Evolutionary conservation across 768 basidiomycete species (phyloP), one percentile per base, ranked within the genome.

Genomic region (Gymnopilus dilepis): DNA sequence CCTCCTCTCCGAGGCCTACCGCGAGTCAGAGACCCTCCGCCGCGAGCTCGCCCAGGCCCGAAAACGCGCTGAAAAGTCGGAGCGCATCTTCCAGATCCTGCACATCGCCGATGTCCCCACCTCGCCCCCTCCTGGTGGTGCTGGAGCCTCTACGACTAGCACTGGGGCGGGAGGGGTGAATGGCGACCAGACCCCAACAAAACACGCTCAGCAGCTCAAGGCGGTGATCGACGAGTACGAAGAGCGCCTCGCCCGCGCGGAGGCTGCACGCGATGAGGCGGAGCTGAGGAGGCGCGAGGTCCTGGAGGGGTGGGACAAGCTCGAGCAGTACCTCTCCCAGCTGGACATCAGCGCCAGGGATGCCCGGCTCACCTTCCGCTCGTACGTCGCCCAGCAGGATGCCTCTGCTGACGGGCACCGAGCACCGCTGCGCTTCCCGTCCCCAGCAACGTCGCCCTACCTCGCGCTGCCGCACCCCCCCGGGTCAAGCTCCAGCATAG

Each of bases 61-160:
- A 31, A 80, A 78, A 56, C 80, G 86, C 45, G 82, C 83, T 0
- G 87, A 87, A 42, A 80, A 83, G 63, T 79, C 83, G 0, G 89
- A 89, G 53, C 77, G 82, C 0, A 73, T 77, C 43, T 38, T 63
- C 31, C 56, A 70, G 9, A 65, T 73, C 1, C 63, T 76, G 38
- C 67, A 68, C 19, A 63, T 60, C 22, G 62, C 70, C 53, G 64
- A 50, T 38, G 60, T 45, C n/a, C 61, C 63, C 60, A 37, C 54
- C 19, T 54, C 67, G 3, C 53, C 68, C 28, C 42, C 61, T n/a
- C n/a, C n/a, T n/a, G n/a, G n/a, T n/a, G n/a, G n/a, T n/a, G n/a
- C n/a, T n/a, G n/a, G n/a, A n/a, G n/a, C n/a, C n/a, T n/a, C n/a
- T n/a, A n/a, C n/a, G n/a, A n/a, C n/a, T n/a, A n/a, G n/a, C n/a